Conservation (phyloP, 495 filamentous ascomycete genomes). For the Tuber microsphaerosporum region DNA sequence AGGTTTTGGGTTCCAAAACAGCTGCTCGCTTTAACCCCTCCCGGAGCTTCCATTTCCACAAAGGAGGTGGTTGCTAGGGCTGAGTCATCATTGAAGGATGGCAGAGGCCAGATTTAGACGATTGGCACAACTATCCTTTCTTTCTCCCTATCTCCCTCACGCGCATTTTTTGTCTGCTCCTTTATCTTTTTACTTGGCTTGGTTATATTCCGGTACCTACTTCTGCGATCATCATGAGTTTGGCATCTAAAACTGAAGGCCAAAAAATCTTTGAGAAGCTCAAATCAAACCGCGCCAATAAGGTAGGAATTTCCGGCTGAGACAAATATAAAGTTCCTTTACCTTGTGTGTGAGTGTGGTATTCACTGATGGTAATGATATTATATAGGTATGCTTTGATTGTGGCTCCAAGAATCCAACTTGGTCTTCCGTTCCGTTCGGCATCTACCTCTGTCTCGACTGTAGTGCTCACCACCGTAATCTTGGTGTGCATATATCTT, state of each 20-base stretch:
- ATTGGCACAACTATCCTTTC: neutral
- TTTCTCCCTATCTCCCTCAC: neutral
- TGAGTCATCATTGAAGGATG: neutral
- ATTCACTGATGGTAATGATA: conserved; percentile 5
- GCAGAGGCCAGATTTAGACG: neutral
- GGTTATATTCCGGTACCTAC: neutral
- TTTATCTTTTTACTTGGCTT: neutral
- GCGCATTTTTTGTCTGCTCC: neutral
- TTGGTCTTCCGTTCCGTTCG: conserved; percentile 94
- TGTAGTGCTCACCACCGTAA: conserved; percentile 90
- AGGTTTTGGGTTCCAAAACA: neutral
- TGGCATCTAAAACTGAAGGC: conserved; percentile 86
- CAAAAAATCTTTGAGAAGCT: conserved; percentile 98
- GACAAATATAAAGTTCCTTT: neutral
- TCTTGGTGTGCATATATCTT: conserved; percentile 89
- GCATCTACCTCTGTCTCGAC: conserved; percentile 96
- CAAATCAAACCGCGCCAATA: conserved; percentile 87
- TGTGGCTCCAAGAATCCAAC: conserved; percentile 95
- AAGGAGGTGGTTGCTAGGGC: neutral
- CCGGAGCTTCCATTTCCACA: neutral
- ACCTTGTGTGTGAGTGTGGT: neutral
- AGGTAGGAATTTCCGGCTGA: conserved; percentile 51
- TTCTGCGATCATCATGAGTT: conserved; percentile 53
- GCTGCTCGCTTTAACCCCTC: neutral
- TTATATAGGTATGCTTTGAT: conserved; percentile 84